Conservation (phyloP, 345 rosid species). For the Lenwebbia sp. region DNA sequence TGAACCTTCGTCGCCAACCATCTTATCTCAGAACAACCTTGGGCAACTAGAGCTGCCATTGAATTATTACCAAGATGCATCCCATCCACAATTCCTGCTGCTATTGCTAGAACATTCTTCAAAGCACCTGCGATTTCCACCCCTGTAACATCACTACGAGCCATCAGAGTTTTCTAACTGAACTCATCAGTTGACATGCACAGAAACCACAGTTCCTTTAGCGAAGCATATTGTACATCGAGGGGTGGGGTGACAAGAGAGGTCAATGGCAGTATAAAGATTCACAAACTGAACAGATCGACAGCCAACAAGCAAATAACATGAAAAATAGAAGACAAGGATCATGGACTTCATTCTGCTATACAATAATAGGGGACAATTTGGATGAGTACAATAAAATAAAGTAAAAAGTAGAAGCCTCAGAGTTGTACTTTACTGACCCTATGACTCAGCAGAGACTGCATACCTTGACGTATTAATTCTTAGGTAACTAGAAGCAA, state of each 20-base stretch:
- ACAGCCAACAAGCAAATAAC: not conserved
- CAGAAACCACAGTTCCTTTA: not conserved
- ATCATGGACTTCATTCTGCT: not conserved
- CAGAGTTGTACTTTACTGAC: not conserved
- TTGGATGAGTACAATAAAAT: not conserved
- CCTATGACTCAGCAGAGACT: not conserved
- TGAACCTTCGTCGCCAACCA: slow-evolving; percentile 85
- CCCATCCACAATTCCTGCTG: slow-evolving; percentile 94
- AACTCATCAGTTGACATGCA: slow-evolving; percentile 7
- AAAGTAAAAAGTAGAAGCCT: not conserved
- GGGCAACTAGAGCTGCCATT: slow-evolving; percentile 95
- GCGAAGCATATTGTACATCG: not conserved
- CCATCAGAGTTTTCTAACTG: slow-evolving; percentile 70
- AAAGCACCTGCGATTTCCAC: slow-evolving; percentile 96
- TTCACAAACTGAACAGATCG: not conserved
- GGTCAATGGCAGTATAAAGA: not conserved
- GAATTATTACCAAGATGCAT: slow-evolving; percentile 94
- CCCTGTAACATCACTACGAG: slow-evolving; percentile 93
- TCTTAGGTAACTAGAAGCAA: slow-evolving; percentile 71
- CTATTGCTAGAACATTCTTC: slow-evolving; percentile 89
- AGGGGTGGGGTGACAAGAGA: not conserved
- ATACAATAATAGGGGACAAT: not conserved
- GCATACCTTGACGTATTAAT: slow-evolving; percentile 81
- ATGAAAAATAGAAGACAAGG: not conserved
- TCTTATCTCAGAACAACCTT: slow-evolving; percentile 92